Base-by-base conservation (phyloP, 805 yeast genomes). In the Zygosaccharomyces lentus region DNA sequence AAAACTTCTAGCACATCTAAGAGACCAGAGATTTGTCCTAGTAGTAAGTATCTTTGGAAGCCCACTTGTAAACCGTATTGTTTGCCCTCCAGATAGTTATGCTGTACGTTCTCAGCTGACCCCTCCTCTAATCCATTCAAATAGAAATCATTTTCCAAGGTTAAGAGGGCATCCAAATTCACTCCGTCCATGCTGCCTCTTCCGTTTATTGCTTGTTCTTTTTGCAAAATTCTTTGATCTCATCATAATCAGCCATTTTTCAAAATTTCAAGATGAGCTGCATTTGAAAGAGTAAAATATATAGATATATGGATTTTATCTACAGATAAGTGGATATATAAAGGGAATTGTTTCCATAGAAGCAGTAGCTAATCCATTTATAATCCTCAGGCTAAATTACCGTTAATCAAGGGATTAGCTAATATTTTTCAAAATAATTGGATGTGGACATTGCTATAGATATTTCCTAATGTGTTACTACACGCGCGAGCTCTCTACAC, bases 41-140 rank as follows among this genome's bases (percentile, higher is more conserved):
- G 60, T 0, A 86, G 59, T 2, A 87, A 53, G 55, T 77, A 82
- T 48, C 86, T 66, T 62, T 84, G 93, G 56, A 80, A 84, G 0
- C 87, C 88, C 0, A 85, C 81, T 59, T 84, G 93, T 35, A 81
- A 73, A 0, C 98, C 98, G 53, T 80, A 82, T 58, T 87, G 88
- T 58, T 82, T 84, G 1, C 96, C 97, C 60, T 89, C 96, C 2
- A 71, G 52, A 42, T 66, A 72, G 39, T 88, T 89, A 35, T 80
- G 76, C 39, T 61, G 64, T 1, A 79, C 67, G 0, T 88, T 84
- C 41, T 77, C 83, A 4, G 68, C 64, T 32, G 75, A 75, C 1
- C 96, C 98, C 50, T 87, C 93, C 40, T 66, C 56, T 59, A 66
- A 84, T 1, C 97, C 96, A 49, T 78, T 79, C 5, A 75, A 62